Evolutionary conservation across 1,284 basidiomycete genomes (phyloP).

Genomic region (Malassezia psittaci): DNA sequence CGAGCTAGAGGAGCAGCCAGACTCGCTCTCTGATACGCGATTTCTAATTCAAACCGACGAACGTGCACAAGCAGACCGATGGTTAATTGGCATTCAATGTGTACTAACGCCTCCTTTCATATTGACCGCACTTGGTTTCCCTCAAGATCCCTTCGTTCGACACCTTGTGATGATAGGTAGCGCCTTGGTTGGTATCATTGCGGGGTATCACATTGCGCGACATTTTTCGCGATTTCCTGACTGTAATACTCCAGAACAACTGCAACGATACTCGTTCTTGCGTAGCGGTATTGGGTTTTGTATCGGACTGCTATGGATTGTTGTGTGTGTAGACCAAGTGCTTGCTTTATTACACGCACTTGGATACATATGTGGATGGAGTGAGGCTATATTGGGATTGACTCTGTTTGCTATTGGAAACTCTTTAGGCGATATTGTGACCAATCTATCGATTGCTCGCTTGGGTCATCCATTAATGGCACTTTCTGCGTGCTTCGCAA

Average conservation of each 20-base stretch:
- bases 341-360: constrained; percentile 59
- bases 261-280: constrained; percentile 18
- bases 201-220: constrained; percentile 12
- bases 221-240: constrained; percentile 18
- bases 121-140: constrained; percentile 27
- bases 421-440: constrained; percentile 87
- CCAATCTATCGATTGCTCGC: constrained; percentile 67
- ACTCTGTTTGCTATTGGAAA: constrained; percentile 95
- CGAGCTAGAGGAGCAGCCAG: background rate
- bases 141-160: constrained; percentile 13
- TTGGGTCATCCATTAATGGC: constrained; percentile 46
- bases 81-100: constrained; percentile 32
- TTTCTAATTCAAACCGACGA: constrained; percentile 6
- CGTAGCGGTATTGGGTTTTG: constrained; percentile 36
- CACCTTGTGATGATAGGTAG: constrained; percentile 15
- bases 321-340: constrained; percentile 41
- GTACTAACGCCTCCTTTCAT: constrained; percentile 29
- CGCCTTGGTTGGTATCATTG: constrained; percentile 6
- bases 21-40: background rate
- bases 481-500: constrained; percentile 84
- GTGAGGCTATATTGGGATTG: constrained; percentile 91
- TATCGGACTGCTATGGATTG: constrained; percentile 42
- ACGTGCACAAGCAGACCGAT: constrained; percentile 30
- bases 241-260: constrained; percentile 10
- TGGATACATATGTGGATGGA: constrained; percentile 82